Percentiles rank a stretch among this genome's conserved stretches.
These are phyloP conservation scores for Colletotrichum phormii DNA, from an alignment of 2,329 filamentous ascomycete species.

Conservation along the genomic window DNA sequence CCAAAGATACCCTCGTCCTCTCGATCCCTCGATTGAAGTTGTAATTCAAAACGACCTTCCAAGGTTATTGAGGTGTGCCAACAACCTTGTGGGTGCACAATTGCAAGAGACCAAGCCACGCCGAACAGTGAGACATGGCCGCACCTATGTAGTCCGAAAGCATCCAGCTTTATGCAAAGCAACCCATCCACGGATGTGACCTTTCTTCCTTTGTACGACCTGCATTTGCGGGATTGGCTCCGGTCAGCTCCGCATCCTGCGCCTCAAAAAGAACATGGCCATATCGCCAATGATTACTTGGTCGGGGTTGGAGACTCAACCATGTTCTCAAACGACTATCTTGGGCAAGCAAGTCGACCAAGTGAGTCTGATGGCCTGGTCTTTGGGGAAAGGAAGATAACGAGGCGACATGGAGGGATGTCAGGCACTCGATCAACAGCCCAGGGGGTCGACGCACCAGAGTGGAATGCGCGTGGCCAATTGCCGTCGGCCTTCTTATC, in stretches of 20 bases:
- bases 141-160: slow-evolving; percentile 29
- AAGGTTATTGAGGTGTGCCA: not conserved
- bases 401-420: slow-evolving; percentile 9
- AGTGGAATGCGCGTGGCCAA: slow-evolving; percentile 23
- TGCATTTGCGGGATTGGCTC: slow-evolving; percentile 4
- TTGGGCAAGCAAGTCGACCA: not conserved
- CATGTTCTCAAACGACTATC: not conserved
- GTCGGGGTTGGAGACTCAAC: not conserved
- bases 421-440: slow-evolving; percentile 3
- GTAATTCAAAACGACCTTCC: not conserved
- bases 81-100: slow-evolving; percentile 2
- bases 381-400: slow-evolving; percentile 3
- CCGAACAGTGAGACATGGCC: slow-evolving; percentile 14
- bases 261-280: not conserved
- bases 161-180: slow-evolving; percentile 3
- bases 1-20: not conserved
- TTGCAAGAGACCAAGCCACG: not conserved
- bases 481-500: slow-evolving; percentile 28
- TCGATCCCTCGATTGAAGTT: not conserved
- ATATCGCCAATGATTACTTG: slow-evolving; percentile 1
- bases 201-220: not conserved
- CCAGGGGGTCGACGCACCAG: slow-evolving; percentile 16
- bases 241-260: not conserved
- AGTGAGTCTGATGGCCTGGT: not conserved
- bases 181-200: slow-evolving; percentile 14